A percentile compares a stretch with the other conserved stretches of the same genome.
phyloP scores from a whole-genome alignment of 768 basidiomycete genomes.

The Amanita jacksonii region DNA sequence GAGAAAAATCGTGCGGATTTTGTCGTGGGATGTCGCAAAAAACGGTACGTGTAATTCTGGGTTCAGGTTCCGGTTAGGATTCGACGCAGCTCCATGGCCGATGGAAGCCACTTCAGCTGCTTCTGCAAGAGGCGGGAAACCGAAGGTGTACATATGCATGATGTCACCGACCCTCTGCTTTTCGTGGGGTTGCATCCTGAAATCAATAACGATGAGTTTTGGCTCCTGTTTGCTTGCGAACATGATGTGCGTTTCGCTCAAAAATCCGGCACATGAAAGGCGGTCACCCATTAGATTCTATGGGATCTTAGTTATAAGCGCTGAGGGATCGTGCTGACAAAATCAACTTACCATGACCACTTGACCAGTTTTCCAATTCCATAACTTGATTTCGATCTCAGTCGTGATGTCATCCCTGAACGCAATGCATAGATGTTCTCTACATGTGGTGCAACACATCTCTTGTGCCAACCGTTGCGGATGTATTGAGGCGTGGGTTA shows the following conservation, averaged over 20 bases:
- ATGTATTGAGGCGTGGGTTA: constrained; percentile 24
- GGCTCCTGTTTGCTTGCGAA: constrained; percentile 20
- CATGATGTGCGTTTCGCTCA: constrained; percentile 32
- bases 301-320: constrained; percentile 9
- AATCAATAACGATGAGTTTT: constrained; percentile 30
- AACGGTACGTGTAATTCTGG: constrained; percentile 33
- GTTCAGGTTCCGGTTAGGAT: constrained; percentile 32
- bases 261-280: constrained; percentile 33
- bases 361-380: constrained; percentile 58
- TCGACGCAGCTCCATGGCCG: constrained; percentile 47
- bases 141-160: constrained; percentile 28
- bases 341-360: constrained; percentile 35
- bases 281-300: constrained; percentile 21
- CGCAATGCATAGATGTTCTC: constrained; percentile 41
- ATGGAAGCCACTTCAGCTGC: constrained; percentile 23
- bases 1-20: constrained; percentile 40
- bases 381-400: constrained; percentile 42
- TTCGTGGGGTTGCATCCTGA: constrained; percentile 22
- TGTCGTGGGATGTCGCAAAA: constrained; percentile 28
- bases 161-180: constrained; percentile 20
- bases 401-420: constrained; percentile 24
- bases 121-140: constrained; percentile 28
- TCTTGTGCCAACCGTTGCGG: constrained; percentile 28
- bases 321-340: no score
- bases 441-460: no score